These are phyloP conservation scores for Aspergillus amoenus DNA, from an alignment of 2,329 filamentous ascomycete genomes.

Conservation along the genomic window DNA sequence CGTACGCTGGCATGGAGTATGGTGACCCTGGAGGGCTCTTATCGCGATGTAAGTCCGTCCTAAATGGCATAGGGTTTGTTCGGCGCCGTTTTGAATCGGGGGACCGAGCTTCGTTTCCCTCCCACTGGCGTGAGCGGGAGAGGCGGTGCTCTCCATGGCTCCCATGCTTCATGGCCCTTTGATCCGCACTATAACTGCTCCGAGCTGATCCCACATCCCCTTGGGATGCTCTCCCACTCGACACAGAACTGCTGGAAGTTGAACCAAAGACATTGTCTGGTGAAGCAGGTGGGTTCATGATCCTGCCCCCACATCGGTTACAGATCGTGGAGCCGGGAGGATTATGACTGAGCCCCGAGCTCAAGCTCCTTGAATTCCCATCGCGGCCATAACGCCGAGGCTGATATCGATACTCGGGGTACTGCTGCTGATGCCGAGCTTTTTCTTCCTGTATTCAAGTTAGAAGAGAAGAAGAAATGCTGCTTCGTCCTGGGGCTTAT, in stretches of 20 bases:
- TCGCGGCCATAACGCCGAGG: slow-evolving; percentile 69
- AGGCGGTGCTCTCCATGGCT: slow-evolving; percentile 23
- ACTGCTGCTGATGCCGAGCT: slow-evolving; percentile 79
- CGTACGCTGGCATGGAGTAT: slow-evolving; percentile 45
- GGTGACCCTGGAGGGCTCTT: slow-evolving; percentile 36
- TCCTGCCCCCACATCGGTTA: slow-evolving; percentile 47
- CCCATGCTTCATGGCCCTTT: slow-evolving; percentile 27
- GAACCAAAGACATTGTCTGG: slow-evolving; percentile 42
- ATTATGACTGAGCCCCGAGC: slow-evolving; percentile 37
- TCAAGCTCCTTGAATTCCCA: slow-evolving; percentile 38
- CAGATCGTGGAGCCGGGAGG: slow-evolving; percentile 39
- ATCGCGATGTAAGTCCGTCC: slow-evolving; percentile 42
- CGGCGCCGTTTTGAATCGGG: slow-evolving; percentile 64
- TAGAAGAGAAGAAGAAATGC: neutral
- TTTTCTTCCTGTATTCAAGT: slow-evolving; percentile 70
- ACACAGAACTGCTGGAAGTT: slow-evolving; percentile 25
- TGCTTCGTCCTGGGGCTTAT: slow-evolving; percentile 8
- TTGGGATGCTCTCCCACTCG: slow-evolving; percentile 32
- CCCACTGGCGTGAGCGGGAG: slow-evolving; percentile 27
- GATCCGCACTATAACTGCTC: slow-evolving; percentile 22
- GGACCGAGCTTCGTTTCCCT: slow-evolving; percentile 43
- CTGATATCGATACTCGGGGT: slow-evolving; percentile 93
- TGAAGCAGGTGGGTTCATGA: slow-evolving; percentile 47
- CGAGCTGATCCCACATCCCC: slow-evolving; percentile 25
- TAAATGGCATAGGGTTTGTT: slow-evolving; percentile 48